phyloP scores from a whole-genome alignment of 192 early-diverging fungal species.

The Umbelopsis sp. region DNA sequence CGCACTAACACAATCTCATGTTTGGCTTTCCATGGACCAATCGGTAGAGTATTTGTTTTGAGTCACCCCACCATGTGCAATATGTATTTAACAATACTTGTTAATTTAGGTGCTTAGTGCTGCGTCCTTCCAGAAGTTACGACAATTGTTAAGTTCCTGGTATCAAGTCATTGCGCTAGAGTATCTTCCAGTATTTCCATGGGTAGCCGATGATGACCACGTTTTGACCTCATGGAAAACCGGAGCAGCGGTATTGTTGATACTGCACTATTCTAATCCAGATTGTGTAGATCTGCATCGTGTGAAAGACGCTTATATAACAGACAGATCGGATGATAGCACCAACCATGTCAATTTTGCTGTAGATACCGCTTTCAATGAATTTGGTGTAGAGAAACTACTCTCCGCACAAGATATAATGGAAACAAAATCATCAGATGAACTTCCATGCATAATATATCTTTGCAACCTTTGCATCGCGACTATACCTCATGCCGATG shows the following conservation, averaged over 20 bases:
- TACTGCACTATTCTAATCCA: conserved; percentile 8
- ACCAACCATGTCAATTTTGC: neutral
- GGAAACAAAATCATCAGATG: neutral
- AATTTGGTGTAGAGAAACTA: neutral
- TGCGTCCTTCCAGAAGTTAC: neutral
- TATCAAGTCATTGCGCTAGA: neutral
- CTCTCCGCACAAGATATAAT: neutral
- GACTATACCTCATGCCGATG: neutral
- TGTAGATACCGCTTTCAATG: neutral
- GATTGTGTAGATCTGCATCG: neutral
- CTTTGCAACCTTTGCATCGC: conserved; percentile 10
- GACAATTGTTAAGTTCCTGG: neutral
- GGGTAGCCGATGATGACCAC: neutral
- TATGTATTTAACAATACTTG: neutral
- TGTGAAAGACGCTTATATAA: neutral
- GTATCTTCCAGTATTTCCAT: conserved; percentile 1
- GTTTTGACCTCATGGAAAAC: conserved; percentile 3
- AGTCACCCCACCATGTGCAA: neutral
- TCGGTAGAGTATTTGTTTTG: conserved; percentile 9
- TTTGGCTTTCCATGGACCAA: conserved; percentile 11
- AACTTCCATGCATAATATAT: neutral
- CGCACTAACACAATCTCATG: neutral
- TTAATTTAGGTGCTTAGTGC: neutral
- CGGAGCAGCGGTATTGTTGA: neutral
- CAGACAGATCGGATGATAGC: neutral